phyloP scores from a whole-genome alignment of 2,329 filamentous ascomycete species.

The Coleophoma eucalyptorum region DNA sequence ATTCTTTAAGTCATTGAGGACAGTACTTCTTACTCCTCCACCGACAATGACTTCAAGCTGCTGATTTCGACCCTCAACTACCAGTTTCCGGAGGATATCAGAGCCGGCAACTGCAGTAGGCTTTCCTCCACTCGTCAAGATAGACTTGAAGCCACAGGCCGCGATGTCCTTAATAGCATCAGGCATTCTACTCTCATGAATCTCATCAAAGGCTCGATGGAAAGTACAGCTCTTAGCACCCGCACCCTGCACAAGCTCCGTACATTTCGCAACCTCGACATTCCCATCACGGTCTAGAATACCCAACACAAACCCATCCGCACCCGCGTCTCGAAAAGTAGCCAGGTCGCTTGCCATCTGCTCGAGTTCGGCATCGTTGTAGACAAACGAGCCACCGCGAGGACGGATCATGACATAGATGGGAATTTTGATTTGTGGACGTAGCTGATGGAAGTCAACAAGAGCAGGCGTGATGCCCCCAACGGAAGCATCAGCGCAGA shows the following conservation, averaged over 20 bases:
- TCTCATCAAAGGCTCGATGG: constrained; percentile 48
- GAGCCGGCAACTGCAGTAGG: constrained; percentile 12
- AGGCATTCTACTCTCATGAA: constrained; percentile 12
- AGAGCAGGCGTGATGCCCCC: constrained; percentile 37
- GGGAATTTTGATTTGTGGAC: constrained; percentile 27
- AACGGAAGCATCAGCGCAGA: constrained; percentile 35
- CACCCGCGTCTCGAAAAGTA: constrained; percentile 26
- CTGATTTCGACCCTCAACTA: constrained; percentile 20
- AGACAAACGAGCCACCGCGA: constrained; percentile 39
- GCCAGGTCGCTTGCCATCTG: constrained; percentile 38
- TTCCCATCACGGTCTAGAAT: constrained; percentile 29
- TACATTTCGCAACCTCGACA: constrained; percentile 38
- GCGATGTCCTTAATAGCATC: constrained; percentile 7
- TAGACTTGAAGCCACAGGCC: constrained; percentile 36
- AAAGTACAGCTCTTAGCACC: constrained; percentile 44
- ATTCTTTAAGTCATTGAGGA: constrained; percentile 31
- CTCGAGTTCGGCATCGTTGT: constrained; percentile 34
- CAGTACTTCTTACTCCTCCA: constrained; percentile 43
- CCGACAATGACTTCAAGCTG: constrained; percentile 43
- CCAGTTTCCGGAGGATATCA: constrained; percentile 22
- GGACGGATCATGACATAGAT: constrained; percentile 52
- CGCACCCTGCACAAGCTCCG: constrained; percentile 36
- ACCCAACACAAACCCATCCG: constrained; percentile 49
- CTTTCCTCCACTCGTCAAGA: constrained; percentile 45
- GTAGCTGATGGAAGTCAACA: constrained; percentile 20